phyloP scores from a whole-genome alignment of 495 filamentous ascomycete species.

The Penicillium cinerascens region DNA sequence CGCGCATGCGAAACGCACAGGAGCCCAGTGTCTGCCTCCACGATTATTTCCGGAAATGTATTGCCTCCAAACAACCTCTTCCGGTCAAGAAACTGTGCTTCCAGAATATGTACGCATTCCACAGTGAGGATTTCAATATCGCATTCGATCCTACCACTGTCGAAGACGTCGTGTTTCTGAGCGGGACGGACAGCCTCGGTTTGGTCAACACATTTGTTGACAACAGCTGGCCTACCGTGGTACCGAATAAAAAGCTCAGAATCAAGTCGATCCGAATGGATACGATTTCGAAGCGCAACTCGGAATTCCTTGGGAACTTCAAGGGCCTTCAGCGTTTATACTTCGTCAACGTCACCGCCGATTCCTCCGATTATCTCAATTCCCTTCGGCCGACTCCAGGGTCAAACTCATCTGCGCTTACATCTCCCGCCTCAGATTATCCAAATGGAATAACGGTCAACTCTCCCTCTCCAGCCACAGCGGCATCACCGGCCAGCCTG shows the following conservation, averaged over 20 bases:
- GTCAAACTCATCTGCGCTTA: conserved; percentile 20
- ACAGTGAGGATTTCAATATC: conserved; percentile 40
- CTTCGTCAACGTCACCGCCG: conserved; percentile 38
- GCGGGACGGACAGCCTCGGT: conserved; percentile 35
- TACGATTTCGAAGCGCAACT: conserved; percentile 35
- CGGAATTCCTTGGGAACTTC: conserved; percentile 37
- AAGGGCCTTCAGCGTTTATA: conserved; percentile 44
- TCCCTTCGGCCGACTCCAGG: conserved; percentile 19
- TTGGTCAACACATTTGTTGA: conserved; percentile 55
- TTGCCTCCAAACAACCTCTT: conserved; percentile 42
- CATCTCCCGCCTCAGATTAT: conserved; percentile 27
- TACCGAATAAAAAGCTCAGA: conserved; percentile 15
- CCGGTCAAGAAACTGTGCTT: conserved; percentile 47
- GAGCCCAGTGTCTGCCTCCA: conserved; percentile 54
- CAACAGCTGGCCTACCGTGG: conserved; percentile 43
- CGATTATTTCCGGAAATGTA: conserved; percentile 55
- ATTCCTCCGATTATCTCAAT: conserved; percentile 28
- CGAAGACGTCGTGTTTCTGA: conserved; percentile 52
- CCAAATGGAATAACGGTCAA: conserved; percentile 17
- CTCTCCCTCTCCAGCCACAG: conserved; percentile 24
- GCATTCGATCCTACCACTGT: conserved; percentile 40
- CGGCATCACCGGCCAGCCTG: conserved; percentile 26
- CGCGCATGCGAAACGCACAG: conserved; percentile 56
- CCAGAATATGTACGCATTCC: conserved; percentile 56
- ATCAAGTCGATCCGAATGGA: conserved; percentile 45